Evolutionary conservation across 192 early-diverging fungal genomes (phyloP), one percentile per base, ranked within the genome.

Genomic region (Coemansia biformis): DNA sequence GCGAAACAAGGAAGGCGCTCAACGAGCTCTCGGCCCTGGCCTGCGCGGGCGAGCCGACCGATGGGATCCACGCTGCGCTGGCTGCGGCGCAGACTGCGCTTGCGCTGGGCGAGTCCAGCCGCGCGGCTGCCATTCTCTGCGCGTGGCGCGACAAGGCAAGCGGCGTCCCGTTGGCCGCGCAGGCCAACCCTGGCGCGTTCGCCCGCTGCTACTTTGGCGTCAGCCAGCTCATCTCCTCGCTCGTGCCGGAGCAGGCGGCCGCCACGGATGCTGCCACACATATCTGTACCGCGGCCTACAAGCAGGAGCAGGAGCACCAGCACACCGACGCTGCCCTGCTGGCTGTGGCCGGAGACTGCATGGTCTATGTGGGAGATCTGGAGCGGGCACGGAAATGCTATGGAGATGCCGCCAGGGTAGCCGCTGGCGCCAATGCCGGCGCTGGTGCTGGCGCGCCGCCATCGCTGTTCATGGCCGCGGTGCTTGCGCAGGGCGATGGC

Each of bases 191-290:
- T 8, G 49, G 24, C 2, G 23, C 33, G 21, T 73, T 73, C 54
- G 54, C 14, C 2, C 58, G 51, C 39, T 46, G 58, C 45, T 73
- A 61, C 51, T 73, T 66, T 62, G 69, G 69, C 2, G 47, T 54
- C 17, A 35, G 53, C 29, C 38, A 54, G 46, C 49, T 73, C 22
- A 30, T 33, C 34, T 33, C 17, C 39, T 61, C 58, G 48, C 36
- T 73, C 35, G 28, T 38, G 13, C 38, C 38, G 9, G 21, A 55
- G 16, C 22, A 8, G 10, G 33, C 54, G 0, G 23, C 5, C 11
- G 46, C 46, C 3, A n/a, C 31, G n/a, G 46, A 45, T 7, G 61
- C 57, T 8, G 61, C 68, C 30, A 40, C 17, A 8, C 49, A 65
- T 31, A 17, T 73, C 22, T 39, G 50, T 9, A 11, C 42, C 1